These are phyloP conservation scores for Phyllosticta paracitricarpa DNA, from an alignment of 2,329 filamentous ascomycete genomes.

Conservation along the genomic window DNA sequence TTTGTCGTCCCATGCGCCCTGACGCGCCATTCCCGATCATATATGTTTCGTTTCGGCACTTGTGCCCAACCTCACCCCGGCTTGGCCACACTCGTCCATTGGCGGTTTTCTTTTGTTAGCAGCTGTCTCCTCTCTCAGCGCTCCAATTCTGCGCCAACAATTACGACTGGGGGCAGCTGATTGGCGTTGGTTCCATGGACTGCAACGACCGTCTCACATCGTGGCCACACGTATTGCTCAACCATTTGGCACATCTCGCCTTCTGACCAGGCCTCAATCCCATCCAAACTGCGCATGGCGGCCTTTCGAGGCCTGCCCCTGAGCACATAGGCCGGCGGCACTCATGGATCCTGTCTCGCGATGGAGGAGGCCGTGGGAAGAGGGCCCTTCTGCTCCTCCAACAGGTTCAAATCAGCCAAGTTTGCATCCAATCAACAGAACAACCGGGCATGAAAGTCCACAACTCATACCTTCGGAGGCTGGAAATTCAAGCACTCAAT, in stretches of 20 bases:
- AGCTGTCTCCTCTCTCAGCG: not conserved
- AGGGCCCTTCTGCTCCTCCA: slow-evolving; percentile 10
- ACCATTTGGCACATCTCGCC: not conserved
- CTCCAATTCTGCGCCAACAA: not conserved
- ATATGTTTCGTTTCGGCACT: not conserved
- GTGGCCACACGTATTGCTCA: not conserved
- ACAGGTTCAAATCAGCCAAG: not conserved
- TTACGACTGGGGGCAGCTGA: not conserved
- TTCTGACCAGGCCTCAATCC: not conserved
- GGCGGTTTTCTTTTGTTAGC: not conserved
- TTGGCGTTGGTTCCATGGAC: not conserved
- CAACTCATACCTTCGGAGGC: not conserved
- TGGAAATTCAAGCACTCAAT: not conserved
- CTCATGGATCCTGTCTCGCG: slow-evolving; percentile 21
- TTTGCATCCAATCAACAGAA: not conserved
- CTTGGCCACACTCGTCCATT: not conserved
- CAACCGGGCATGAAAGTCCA: not conserved
- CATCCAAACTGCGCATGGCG: slow-evolving; percentile 18
- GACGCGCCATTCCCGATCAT: not conserved
- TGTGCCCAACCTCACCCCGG: not conserved
- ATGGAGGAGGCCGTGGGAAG: slow-evolving; percentile 25
- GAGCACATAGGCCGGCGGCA: slow-evolving; percentile 14
- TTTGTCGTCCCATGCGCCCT: not conserved
- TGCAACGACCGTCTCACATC: not conserved
- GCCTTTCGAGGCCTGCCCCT: slow-evolving; percentile 14